Conservation (phyloP, 1,139 yeast genomes). For the Diutina neorugosa region DNA sequence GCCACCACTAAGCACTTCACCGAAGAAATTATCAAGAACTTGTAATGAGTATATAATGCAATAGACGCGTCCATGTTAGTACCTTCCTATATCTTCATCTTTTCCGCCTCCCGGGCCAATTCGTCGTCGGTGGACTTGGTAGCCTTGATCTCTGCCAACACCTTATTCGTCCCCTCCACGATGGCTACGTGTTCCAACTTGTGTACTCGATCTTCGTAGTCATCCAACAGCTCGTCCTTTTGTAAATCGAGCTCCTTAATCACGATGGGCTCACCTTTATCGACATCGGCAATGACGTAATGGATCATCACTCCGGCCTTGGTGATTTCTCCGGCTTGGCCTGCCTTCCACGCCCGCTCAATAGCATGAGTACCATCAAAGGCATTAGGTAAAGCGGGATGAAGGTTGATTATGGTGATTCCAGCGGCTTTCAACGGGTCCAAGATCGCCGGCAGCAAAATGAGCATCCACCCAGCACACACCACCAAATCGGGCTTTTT, state of each 20-base stretch:
- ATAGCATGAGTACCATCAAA: conserved; percentile 97
- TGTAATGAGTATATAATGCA: conserved; percentile 14
- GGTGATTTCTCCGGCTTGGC: conserved; percentile 63
- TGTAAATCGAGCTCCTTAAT: conserved; percentile 64
- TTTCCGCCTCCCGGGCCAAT: background rate
- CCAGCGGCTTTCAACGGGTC: conserved; percentile 47
- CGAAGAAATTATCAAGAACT: conserved; percentile 43
- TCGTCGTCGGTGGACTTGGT: background rate
- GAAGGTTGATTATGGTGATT: conserved; percentile 78
- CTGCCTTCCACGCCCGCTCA: conserved; percentile 92
- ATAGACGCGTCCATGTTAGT: background rate
- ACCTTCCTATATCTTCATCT: background rate
- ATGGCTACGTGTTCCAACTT: conserved; percentile 77
- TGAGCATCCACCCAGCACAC: conserved; percentile 98
- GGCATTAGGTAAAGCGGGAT: conserved; percentile 95
- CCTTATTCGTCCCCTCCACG: conserved; percentile 45
- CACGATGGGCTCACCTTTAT: conserved; percentile 79
- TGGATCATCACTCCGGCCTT: conserved; percentile 97
- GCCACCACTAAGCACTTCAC: conserved; percentile 86
- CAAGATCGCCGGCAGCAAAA: conserved; percentile 66
- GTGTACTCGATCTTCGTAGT: conserved; percentile 80
- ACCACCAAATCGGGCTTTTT: conserved; percentile 75
- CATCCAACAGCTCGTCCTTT: conserved; percentile 64
- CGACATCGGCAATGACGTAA: conserved; percentile 87
- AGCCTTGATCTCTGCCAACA: background rate